Conservation (phyloP, 805 yeast species). For the Ogataea angusta region DNA sequence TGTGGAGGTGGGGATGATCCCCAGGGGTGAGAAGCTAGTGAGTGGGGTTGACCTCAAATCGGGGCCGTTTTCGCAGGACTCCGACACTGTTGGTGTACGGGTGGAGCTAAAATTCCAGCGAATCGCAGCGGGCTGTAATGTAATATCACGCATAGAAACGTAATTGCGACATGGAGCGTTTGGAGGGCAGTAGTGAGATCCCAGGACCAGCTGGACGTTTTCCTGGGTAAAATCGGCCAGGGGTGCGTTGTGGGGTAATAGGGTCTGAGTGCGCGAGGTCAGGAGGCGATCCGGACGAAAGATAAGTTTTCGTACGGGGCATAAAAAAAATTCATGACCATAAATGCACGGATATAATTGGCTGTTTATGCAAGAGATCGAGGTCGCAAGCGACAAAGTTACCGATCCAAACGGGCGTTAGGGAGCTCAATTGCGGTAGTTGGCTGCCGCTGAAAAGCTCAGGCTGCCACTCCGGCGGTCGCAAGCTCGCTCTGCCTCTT, state of each 20-base stretch:
- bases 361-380: slow-evolving; percentile 7
- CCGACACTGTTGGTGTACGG: slow-evolving; percentile 7
- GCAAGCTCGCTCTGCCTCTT: background rate
- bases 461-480: background rate
- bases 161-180: background rate
- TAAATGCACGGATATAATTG: slow-evolving; percentile 15
- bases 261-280: slow-evolving; percentile 1
- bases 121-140: slow-evolving; percentile 6
- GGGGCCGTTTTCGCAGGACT: slow-evolving; percentile 13
- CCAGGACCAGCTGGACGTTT: too few relatives aligned
- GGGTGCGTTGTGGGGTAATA: slow-evolving; percentile 9
- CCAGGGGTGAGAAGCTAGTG: slow-evolving; percentile 1
- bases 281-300: slow-evolving; percentile 9
- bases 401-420: background rate
- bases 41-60: slow-evolving; percentile 7
- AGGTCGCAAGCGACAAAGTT: slow-evolving; percentile 15
- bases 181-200: background rate
- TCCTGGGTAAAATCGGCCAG: background rate
- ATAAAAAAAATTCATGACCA: slow-evolving; percentile 19
- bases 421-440: background rate
- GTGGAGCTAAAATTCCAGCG: slow-evolving; percentile 1
- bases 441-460: background rate
- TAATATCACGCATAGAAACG: slow-evolving; percentile 1
- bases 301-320: slow-evolving; percentile 8
- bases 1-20: slow-evolving; percentile 9